Conservation (phyloP, 352 stramenopile species). For the Pythium scleroteichum region DNA sequence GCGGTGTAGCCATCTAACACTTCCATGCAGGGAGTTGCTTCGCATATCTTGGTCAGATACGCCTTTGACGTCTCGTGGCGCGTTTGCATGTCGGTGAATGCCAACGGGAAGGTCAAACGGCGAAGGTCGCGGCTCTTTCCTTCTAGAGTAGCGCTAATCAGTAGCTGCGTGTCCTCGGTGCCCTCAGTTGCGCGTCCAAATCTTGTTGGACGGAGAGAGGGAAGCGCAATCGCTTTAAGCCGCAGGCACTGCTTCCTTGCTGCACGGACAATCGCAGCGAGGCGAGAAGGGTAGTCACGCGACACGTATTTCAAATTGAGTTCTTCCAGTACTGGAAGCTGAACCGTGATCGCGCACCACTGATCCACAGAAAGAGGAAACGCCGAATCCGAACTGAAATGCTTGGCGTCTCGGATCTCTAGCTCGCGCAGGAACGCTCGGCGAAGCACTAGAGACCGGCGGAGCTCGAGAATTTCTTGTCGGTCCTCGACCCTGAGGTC, state of each 20-base stretch:
- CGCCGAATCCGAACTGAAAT: background rate
- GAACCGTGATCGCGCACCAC: slow-evolving; percentile 12
- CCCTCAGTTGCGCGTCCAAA: slow-evolving; percentile 1
- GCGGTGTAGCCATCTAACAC: slow-evolving; percentile 4
- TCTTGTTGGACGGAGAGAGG: slow-evolving; percentile 1
- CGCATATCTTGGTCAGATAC: slow-evolving; percentile 14
- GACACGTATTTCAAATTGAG: slow-evolving; percentile 3
- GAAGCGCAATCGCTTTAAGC: slow-evolving; percentile 12
- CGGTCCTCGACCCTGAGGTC: background rate
- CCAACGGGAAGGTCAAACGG: background rate
- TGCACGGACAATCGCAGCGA: slow-evolving; percentile 2
- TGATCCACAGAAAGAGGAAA: background rate
- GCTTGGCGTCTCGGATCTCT: slow-evolving; percentile 4
- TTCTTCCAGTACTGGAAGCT: slow-evolving; percentile 7
- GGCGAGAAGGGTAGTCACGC: background rate
- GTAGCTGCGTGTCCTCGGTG: background rate
- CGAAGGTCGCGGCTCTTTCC: background rate
- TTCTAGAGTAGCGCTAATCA: slow-evolving; percentile 12
- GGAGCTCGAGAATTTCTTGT: slow-evolving; percentile 5
- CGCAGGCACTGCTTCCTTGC: slow-evolving; percentile 3
- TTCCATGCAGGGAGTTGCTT: slow-evolving; percentile 10
- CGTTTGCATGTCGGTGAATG: background rate
- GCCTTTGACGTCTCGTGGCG: slow-evolving; percentile 1
- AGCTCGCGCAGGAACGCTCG: slow-evolving; percentile 17
- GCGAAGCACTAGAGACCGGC: slow-evolving; percentile 1